Conservation (phyloP, 83 land plant genomes). For the Diphasiastrum complanatum region DNA sequence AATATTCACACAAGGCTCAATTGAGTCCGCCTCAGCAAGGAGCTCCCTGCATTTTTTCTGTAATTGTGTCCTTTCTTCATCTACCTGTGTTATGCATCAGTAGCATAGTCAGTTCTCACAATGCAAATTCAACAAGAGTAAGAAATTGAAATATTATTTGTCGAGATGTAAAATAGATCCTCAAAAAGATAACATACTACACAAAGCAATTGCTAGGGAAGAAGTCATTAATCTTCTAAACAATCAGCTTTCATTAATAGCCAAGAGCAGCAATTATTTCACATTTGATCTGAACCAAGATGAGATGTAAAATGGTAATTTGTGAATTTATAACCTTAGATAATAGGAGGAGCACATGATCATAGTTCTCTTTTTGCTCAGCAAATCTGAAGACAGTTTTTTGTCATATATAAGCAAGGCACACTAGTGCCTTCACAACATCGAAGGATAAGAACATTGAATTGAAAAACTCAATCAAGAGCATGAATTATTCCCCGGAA, state of each 20-base stretch:
- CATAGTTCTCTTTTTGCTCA: conserved; percentile 20
- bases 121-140: not conserved
- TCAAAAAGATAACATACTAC: too few relatives aligned
- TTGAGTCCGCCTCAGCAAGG: not conserved
- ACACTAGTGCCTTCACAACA: not conserved
- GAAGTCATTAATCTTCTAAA: too few relatives aligned
- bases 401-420: not conserved
- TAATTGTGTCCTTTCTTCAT: conserved; percentile 21
- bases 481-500: too few relatives aligned
- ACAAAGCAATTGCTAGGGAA: too few relatives aligned
- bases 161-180: not conserved
- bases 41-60: conserved; percentile 21
- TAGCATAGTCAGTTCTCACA: not conserved
- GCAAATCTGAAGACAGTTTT: conserved; percentile 19
- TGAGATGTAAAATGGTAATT: not conserved
- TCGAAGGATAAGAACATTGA: too few relatives aligned
- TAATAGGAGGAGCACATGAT: conserved; percentile 14
- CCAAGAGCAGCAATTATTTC: too few relatives aligned
- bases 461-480: too few relatives aligned
- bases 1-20: not conserved
- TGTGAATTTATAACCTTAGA: conserved; percentile 25
- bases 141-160: not conserved
- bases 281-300: not conserved
- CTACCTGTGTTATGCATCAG: conserved; percentile 10
- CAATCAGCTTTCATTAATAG: too few relatives aligned